A percentile compares a stretch with the other conserved stretches of the same genome.
Conservation (phyloP, 2,329 filamentous ascomycete genomes). For the Xylariaceae sp. region DNA sequence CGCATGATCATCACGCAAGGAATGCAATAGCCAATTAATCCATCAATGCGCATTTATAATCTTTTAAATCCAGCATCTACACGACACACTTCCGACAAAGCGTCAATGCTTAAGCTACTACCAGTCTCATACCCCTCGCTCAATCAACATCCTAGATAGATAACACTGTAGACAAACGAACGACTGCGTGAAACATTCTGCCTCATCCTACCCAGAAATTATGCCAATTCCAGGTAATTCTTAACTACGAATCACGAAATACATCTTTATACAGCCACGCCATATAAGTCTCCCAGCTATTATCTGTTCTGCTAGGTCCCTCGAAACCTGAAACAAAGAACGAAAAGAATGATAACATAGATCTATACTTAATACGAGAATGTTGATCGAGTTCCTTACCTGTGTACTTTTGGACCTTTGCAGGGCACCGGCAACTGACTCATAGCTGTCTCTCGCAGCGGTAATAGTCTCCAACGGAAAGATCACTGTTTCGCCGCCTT, state of each 20-base stretch:
- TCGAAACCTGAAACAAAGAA: not conserved
- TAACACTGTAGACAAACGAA: conserved; percentile 1
- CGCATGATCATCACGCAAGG: not conserved
- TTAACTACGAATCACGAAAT: conserved; percentile 7
- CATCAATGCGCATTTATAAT: conserved; percentile 9
- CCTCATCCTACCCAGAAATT: conserved; percentile 15
- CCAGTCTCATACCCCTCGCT: not conserved
- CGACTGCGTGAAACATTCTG: conserved; percentile 9
- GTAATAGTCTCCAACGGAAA: no score
- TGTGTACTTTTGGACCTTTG: no score
- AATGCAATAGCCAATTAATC: not conserved
- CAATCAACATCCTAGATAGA: not conserved
- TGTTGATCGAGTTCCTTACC: no score
- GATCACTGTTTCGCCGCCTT: not conserved
- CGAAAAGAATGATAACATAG: not conserved
- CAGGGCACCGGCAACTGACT: no score
- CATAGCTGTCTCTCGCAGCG: no score
- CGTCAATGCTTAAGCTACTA: conserved; percentile 5
- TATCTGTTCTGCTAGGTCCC: not conserved
- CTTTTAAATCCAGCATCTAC: not conserved
- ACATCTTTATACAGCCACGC: not conserved
- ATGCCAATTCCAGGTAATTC: conserved; percentile 5
- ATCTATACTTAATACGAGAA: no score
- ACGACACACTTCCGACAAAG: conserved; percentile 13
- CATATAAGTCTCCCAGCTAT: not conserved